Conservation (phyloP, 805 yeast genomes). For the Starmerella etchellsii region DNA sequence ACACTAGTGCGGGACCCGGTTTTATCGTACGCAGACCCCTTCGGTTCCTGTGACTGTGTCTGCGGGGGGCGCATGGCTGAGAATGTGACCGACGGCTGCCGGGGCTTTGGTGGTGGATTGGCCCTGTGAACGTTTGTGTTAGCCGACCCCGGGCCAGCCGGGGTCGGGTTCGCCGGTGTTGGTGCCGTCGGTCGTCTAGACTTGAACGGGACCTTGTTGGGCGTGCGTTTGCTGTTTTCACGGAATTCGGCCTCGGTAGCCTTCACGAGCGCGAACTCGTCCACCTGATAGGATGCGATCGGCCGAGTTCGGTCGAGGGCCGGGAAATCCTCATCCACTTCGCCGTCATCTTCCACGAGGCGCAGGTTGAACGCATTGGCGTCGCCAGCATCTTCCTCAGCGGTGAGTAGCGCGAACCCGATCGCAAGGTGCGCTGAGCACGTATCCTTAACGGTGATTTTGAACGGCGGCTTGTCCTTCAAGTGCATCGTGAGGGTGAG, state of each 20-base stretch:
- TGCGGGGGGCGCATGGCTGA: background rate
- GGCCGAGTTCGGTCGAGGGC: conserved; percentile 57
- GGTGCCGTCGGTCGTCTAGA: background rate
- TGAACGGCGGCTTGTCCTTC: conserved; percentile 26
- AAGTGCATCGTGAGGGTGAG: conserved; percentile 26
- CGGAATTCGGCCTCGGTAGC: conserved; percentile 32
- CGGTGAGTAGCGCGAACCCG: conserved; percentile 37
- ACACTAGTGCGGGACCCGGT: background rate
- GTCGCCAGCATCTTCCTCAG: conserved; percentile 28
- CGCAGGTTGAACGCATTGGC: conserved; percentile 67
- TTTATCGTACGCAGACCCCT: background rate
- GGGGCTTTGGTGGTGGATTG: background rate
- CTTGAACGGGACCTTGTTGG: conserved; percentile 21
- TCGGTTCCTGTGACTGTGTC: background rate
- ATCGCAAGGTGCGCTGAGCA: conserved; percentile 42
- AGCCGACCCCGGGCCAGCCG: background rate
- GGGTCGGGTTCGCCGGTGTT: background rate
- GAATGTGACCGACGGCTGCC: background rate
- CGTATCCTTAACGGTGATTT: conserved; percentile 27
- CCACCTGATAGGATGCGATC: conserved; percentile 61
- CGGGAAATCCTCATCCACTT: conserved; percentile 83
- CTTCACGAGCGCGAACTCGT: conserved; percentile 64
- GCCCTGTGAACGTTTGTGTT: background rate
- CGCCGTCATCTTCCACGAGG: conserved; percentile 85
- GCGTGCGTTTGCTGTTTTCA: conserved; percentile 27